phyloP scores from a whole-genome alignment of 306 rosid species.

The Malus domestica region ASM211411v1 NC_041797.1:10400001-10400500 shows the following conservation, averaged over 20 bases:
- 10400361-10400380: constrained; percentile 67
- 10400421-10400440: constrained; percentile 2
- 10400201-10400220: not conserved
- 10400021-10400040: not conserved
- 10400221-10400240: not conserved
- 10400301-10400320: not conserved
- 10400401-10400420: constrained; percentile 1
- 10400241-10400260: not conserved
- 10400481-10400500: not conserved
- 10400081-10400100: not conserved
- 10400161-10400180: not conserved
- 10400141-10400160: not conserved
- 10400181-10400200: not conserved
- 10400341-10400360: constrained; percentile 83
- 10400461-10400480: not conserved
- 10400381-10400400: constrained; percentile 12
- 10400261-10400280: not conserved
- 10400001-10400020: not conserved
- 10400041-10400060: not conserved
- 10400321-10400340: constrained; percentile 89
- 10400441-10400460: not conserved
- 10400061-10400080: not conserved
- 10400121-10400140: not conserved
- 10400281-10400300: not conserved
- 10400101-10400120: not conserved